Conservation (phyloP, 257 asterid genomes). For the Solanum neorickii region DNA sequence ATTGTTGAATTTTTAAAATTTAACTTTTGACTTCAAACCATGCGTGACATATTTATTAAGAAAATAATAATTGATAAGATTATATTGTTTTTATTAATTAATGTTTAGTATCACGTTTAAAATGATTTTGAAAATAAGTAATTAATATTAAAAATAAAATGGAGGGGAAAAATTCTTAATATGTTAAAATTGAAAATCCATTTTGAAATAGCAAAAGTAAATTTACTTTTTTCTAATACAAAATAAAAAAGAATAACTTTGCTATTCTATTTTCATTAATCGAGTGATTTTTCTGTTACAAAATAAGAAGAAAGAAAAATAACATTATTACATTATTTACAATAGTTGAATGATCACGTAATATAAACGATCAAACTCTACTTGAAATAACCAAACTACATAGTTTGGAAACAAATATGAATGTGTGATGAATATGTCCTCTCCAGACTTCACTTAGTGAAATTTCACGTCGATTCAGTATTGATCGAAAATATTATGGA, state of each 20-base stretch:
- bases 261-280: too few species aligned
- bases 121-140: too few species aligned
- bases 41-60: not conserved
- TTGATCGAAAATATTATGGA: conserved; percentile 12
- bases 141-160: too few species aligned
- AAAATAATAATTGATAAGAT: too few species aligned
- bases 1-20: too few species aligned
- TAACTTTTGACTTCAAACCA: not conserved
- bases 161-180: not conserved
- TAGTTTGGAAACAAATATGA: not conserved
- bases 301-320: not conserved
- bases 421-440: not conserved
- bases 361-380: not conserved
- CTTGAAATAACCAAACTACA: not conserved
- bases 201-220: not conserved
- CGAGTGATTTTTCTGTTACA: not conserved
- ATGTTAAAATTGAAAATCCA: too few species aligned
- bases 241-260: not conserved
- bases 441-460: too few species aligned
- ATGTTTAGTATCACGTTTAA: too few species aligned
- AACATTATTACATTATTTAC: not conserved
- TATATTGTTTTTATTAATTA: too few species aligned
- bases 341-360: not conserved
- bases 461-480: too few species aligned
- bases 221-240: not conserved